Base-by-base conservation (phyloP, 2,329 filamentous ascomycete genomes). In the Epichloe bromicola region DNA sequence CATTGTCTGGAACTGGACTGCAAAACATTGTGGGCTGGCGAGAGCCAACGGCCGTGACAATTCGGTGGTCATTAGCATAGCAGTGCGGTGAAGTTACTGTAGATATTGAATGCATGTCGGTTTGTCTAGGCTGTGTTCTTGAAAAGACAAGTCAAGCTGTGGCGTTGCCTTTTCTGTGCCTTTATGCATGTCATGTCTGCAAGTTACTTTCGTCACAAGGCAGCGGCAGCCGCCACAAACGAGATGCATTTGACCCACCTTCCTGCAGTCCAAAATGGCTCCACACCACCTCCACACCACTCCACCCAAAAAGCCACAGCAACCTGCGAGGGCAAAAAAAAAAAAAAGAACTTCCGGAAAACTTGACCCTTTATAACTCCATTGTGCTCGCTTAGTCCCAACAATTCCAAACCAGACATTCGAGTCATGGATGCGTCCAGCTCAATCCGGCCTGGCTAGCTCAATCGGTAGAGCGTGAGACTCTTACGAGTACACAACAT, bases 381-480 rank as follows among this genome's bases (percentile, higher is more conserved):
- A 37, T 49, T 49, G 34, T 49, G 26, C 23, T 43, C 38, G 23
- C 10, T 0, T 20, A 6, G 15, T 17, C n/a, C 33, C 11, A 42
- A 41, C 37, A 33, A n/a, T 44, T n/a, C 4, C 23, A 44, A 33
- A 49, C 33, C 47, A 38, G 39, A 40, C 30, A 20, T 30, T 48
- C n/a, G 14, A 14, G 37, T 15, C 12, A n/a, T 8, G n/a, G 14
- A n/a, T 15, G 0, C n/a, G n/a, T n/a, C 37, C 37, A 40, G 8
- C 36, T 48, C 26, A 48, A 15, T 5, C 41, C 48, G 51, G 64
- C 64, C 64, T 60, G 63, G 64, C 64, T 67, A 67, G 64, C 64
- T 67, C 64, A 66, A 66, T 66, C 64, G 64, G 65, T 82, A 83
- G 80, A 83, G 79, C 79, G 79, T 82, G 74, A 81, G 80, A 82